A percentile compares a stretch with the other conserved stretches of the same genome.
phyloP scores from a whole-genome alignment of 495 filamentous ascomycete genomes.

The Penicillium coprophilum region DNA sequence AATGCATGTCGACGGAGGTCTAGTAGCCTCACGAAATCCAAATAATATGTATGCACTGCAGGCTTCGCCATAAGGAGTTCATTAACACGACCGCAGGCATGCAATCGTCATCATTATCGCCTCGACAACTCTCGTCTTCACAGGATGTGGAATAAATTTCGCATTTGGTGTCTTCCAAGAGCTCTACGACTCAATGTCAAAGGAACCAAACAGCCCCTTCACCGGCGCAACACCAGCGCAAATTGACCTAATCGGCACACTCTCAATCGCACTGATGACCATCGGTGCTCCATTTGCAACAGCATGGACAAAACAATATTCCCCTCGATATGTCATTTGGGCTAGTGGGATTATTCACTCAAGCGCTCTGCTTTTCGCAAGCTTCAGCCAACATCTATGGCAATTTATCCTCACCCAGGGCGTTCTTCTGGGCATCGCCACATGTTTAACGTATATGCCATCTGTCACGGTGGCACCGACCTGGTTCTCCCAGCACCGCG shows the following conservation, averaged over 20 bases:
- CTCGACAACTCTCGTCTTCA: slow-evolving; percentile 38
- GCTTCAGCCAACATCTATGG: slow-evolving; percentile 39
- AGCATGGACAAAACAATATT: slow-evolving; percentile 39
- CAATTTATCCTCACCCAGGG: slow-evolving; percentile 45
- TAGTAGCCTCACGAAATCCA: background rate
- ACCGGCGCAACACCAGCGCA: slow-evolving; percentile 37
- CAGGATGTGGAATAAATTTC: slow-evolving; percentile 45
- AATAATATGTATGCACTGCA: slow-evolving; percentile 12
- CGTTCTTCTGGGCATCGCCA: slow-evolving; percentile 35
- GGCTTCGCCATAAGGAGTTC: background rate
- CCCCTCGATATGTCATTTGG: slow-evolving; percentile 31
- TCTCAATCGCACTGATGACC: slow-evolving; percentile 45
- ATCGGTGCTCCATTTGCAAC: slow-evolving; percentile 41
- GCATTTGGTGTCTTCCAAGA: slow-evolving; percentile 49
- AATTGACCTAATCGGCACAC: slow-evolving; percentile 47
- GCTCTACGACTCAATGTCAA: slow-evolving; percentile 42
- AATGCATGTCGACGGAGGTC: slow-evolving; percentile 11
- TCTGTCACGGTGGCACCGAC: slow-evolving; percentile 38
- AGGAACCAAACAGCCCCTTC: slow-evolving; percentile 33
- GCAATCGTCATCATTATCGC: slow-evolving; percentile 28
- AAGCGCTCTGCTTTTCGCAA: slow-evolving; percentile 33
- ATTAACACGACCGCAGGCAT: slow-evolving; percentile 15
- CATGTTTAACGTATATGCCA: slow-evolving; percentile 42
- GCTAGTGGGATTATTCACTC: slow-evolving; percentile 32
- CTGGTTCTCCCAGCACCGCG: slow-evolving; percentile 35